Percentiles rank a stretch among this genome's conserved stretches.
Conservation (phyloP, 2,329 filamentous ascomycete species). For the Trichoderma endophyticum region DNA sequence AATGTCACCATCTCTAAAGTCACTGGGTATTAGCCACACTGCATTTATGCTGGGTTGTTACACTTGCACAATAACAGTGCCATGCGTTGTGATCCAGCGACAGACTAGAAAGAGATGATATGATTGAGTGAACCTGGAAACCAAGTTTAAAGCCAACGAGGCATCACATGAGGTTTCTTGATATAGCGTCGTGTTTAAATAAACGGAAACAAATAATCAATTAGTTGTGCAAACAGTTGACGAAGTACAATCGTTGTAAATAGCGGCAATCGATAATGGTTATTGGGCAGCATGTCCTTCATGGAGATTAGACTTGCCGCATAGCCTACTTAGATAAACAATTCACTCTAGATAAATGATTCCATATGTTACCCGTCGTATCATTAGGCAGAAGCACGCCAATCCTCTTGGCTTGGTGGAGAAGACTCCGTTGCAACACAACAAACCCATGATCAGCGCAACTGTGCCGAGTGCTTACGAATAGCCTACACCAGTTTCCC, state of each 20-base stretch:
- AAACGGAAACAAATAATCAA: neutral
- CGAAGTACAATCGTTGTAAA: neutral
- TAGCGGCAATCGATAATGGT: neutral
- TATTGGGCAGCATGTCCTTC: neutral
- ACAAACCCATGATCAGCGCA: neutral
- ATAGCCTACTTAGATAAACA: neutral
- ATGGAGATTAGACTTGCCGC: neutral
- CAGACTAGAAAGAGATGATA: neutral
- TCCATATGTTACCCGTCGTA: neutral
- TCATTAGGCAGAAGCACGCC: neutral
- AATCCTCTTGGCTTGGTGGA: neutral
- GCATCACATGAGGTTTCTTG: neutral
- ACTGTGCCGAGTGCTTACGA: neutral
- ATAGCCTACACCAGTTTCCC: neutral
- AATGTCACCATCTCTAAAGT: neutral
- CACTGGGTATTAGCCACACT: too few relatives aligned
- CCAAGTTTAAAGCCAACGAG: neutral
- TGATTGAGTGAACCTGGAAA: neutral
- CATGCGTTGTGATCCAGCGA: neutral
- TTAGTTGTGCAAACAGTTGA: neutral
- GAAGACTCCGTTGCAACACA: neutral
- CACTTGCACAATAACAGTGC: neutral
- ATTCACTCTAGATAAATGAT: neutral
- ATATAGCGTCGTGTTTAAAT: too few relatives aligned
- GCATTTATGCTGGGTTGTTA: neutral